Base-by-base conservation (phyloP, 2,329 filamentous ascomycete species). In the Blastomyces silverae region DNA sequence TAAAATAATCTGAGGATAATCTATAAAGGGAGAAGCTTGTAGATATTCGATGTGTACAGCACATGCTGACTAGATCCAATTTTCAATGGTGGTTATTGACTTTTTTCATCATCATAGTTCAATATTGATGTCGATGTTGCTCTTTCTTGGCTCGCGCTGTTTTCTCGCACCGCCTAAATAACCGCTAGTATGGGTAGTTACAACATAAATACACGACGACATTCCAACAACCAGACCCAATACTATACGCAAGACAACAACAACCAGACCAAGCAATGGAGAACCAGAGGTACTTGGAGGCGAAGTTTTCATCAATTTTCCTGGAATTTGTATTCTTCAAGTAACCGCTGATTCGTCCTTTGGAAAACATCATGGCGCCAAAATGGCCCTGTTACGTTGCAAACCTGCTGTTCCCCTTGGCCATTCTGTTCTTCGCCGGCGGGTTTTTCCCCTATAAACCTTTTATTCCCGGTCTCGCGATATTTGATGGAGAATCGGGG, bases 381-480 rank as follows among this genome's bases (percentile, higher is more conserved):
- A 60, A 55, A 73, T 74, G 73, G 64, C 63, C 44, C 48, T 66
- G 52, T 58, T 70, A 28, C 50, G 63, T 65, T 73, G 62, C 71
- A 79, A 65, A 77, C 76, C 64, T 92, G 42, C 86, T 96, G 56
- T 86, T 96, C 57, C 89, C 90, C 2, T 73, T 89, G 64, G 88
- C 91, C 58, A 85, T 92, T 68, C 70, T 89, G 63, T 78, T 89
- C 68, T 97, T 97, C 76, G 92, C 90, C 34, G 85, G 87, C 42
- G 93, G 94, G 17, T 99, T 99, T 83, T 99, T 99, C 73, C 94
- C 94, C 8, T 97, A 97, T 79, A 99, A 99, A 74, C 92, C 94
- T 2, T 89, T 96, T 69, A 83, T 99, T 59, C 87, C 92, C 13
- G 94, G 94, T 3, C 80, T 96, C 58, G 92, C 94, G 11, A 80